phyloP scores from a whole-genome alignment of 345 rosid genomes.

The Euphorbia lathyris region DNA sequence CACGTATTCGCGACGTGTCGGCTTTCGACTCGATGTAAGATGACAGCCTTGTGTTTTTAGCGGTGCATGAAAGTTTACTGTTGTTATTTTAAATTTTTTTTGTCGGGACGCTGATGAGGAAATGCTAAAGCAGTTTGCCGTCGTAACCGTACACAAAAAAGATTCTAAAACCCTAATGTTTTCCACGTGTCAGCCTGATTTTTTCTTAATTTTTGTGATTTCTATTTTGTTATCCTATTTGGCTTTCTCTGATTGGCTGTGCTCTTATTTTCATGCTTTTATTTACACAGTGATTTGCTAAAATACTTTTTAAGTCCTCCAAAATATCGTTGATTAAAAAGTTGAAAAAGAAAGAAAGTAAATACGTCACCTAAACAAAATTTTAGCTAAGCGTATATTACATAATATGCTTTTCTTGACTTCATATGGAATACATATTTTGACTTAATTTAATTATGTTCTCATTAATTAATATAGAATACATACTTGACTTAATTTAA shows the following conservation, averaged over 20 bases:
- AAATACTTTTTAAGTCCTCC: too few species aligned
- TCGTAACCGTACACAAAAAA: conserved; percentile 6
- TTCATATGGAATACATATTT: too few species aligned
- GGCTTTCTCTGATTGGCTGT: conserved; percentile 13
- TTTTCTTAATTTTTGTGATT: background rate
- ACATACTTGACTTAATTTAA: too few species aligned
- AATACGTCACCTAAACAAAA: too few species aligned
- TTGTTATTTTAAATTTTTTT: background rate
- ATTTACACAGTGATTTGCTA: too few species aligned
- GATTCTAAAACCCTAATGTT: conserved; percentile 11
- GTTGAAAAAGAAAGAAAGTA: too few species aligned
- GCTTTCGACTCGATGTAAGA: background rate
- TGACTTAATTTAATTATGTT: too few species aligned
- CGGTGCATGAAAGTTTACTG: conserved; percentile 12
- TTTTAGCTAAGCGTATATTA: too few species aligned
- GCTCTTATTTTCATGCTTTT: background rate
- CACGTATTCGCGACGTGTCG: conserved; percentile 8
- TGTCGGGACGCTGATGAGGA: conserved; percentile 8
- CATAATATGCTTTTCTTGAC: too few species aligned
- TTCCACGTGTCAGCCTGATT: conserved; percentile 4
- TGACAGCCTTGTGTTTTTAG: background rate
- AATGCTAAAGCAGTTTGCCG: background rate
- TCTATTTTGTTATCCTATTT: background rate
- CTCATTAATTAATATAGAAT: too few species aligned
- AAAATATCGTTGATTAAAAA: too few species aligned